Base-by-base conservation (phyloP, 108 stramenopile genomes). In the Cyclostephanos tholiformis region DNA sequence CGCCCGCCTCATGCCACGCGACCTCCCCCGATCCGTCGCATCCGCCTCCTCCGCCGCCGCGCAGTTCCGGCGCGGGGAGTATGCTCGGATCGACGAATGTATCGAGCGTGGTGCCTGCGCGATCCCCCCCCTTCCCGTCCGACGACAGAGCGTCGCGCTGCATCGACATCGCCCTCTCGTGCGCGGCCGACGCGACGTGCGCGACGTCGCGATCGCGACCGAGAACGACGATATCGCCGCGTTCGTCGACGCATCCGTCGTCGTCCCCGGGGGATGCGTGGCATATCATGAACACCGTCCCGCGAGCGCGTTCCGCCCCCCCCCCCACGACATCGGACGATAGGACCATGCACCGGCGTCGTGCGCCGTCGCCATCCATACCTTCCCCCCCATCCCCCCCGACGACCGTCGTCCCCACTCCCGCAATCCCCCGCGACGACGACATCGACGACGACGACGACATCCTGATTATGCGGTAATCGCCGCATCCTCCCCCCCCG, bases 131-230 rank as follows among this genome's bases (percentile, higher is more conserved):
- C 29, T 41, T 23, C 7, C 23, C 25, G n/a, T 41, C 70, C 30
- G 35, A 35, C 36, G 32, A 35, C 22, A 39, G 6, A 23, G n/a
- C 50, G 36, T 74, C 72, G 6, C 72, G 61, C 35, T 74, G 72
- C 1, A 23, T 16, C 46, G 72, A 63, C 72, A 74, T 23, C n/a
- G 72, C 72, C 38, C 43, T 64, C 46, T 74, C 72, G 53, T 74
- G 72, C 2, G 72, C 72, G n/a, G 72, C 72, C 13, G 43, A 20
- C 25, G 65, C 16, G 9, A 17, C 52, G 68, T 69, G 50, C 9
- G 25, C 30, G 11, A n/a, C 10, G 0, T 16, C 25, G 7, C 55
- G 32, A 16, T 17, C 22, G 26, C n/a, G n/a, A n/a, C n/a, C n/a
- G n/a, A n/a, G n/a, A n/a, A n/a, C n/a, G n/a, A n/a, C n/a, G n/a